A percentile compares a stretch with the other conserved stretches of the same genome.
phyloP scores from a whole-genome alignment of 2,329 filamentous ascomycete species.

The Aspergillus quadrilineatus region DNA sequence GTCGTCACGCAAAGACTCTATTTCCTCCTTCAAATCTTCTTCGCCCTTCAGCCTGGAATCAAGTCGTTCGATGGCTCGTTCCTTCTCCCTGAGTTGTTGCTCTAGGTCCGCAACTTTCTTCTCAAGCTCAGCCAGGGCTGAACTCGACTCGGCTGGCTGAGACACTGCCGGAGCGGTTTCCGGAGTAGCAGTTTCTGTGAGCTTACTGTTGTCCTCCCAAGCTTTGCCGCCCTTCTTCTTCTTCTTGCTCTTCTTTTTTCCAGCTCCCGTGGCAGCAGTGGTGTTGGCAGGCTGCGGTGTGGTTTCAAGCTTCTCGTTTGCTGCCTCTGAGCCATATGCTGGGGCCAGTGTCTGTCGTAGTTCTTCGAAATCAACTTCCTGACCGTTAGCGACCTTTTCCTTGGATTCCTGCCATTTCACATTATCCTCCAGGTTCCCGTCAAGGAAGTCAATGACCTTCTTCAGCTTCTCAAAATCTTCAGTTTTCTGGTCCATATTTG shows the following conservation, averaged over 20 bases:
- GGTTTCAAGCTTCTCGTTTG: constrained; percentile 22
- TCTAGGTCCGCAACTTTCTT: constrained; percentile 37
- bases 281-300: constrained; percentile 21
- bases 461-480: constrained; percentile 34
- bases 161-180: constrained; percentile 22
- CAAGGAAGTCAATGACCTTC: constrained; percentile 41
- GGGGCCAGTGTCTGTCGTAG: constrained; percentile 33
- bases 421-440: constrained; percentile 39
- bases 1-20: constrained; percentile 78
- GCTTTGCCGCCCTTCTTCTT: constrained; percentile 73
- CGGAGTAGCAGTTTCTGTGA: constrained; percentile 17
- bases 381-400: constrained; percentile 33
- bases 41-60: constrained; percentile 70
- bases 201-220: constrained; percentile 37
- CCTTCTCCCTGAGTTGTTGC: constrained; percentile 54
- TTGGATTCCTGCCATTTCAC: constrained; percentile 37
- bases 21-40: constrained; percentile 78
- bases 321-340: constrained; percentile 23
- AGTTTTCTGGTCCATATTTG: constrained; percentile 42
- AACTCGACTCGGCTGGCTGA: constrained; percentile 32
- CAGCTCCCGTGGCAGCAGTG: constrained; percentile 31
- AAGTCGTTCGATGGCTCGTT: constrained; percentile 70
- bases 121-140: constrained; percentile 33
- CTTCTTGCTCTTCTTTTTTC: constrained; percentile 79
- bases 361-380: constrained; percentile 36